These are phyloP conservation scores for Grosmannia serpens DNA, from an alignment of 2,329 filamentous ascomycete genomes.

Conservation along the genomic window DNA sequence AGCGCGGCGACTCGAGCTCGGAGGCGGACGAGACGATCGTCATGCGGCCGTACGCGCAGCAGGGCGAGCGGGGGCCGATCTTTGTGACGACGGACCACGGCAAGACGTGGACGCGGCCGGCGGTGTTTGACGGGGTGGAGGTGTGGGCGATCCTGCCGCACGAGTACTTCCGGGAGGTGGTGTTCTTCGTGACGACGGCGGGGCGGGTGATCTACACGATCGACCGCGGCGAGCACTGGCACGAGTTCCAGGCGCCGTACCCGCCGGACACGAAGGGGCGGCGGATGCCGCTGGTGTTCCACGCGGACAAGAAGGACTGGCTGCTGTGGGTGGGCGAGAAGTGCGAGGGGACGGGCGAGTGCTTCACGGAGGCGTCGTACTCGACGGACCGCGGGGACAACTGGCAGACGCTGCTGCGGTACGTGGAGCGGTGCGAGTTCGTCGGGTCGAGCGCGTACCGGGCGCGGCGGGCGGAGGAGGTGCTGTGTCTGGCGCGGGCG, in stretches of 20 bases:
- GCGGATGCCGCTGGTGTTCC: conserved; percentile 55
- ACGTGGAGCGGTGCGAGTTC: conserved; percentile 77
- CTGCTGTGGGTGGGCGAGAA: conserved; percentile 78
- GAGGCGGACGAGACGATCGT: conserved; percentile 61
- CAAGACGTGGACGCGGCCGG: conserved; percentile 60
- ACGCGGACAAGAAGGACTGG: conserved; percentile 78
- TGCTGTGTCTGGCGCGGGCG: conserved; percentile 52
- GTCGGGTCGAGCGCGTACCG: conserved; percentile 53
- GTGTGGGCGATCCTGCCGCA: conserved; percentile 67
- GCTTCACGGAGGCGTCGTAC: conserved; percentile 63
- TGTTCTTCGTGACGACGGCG: conserved; percentile 69
- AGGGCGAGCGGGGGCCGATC: conserved; percentile 43
- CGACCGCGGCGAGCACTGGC: conserved; percentile 63
- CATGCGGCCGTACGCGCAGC: conserved; percentile 34
- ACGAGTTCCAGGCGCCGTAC: conserved; percentile 60
- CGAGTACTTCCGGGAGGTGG: conserved; percentile 67
- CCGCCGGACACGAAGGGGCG: conserved; percentile 27
- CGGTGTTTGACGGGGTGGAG: conserved; percentile 56
- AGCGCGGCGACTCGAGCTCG: conserved; percentile 54
- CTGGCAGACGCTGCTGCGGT: conserved; percentile 66
- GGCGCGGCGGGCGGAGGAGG: conserved; percentile 39
- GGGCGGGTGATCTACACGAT: conserved; percentile 66
- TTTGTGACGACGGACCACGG: conserved; percentile 77
- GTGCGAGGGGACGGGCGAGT: conserved; percentile 48
- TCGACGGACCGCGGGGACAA: conserved; percentile 68